A percentile compares a stretch with the other conserved stretches of the same genome.
These are phyloP conservation scores for Penicillium egyptiacum DNA, from an alignment of 495 filamentous ascomycete species.

Conservation along the genomic window DNA sequence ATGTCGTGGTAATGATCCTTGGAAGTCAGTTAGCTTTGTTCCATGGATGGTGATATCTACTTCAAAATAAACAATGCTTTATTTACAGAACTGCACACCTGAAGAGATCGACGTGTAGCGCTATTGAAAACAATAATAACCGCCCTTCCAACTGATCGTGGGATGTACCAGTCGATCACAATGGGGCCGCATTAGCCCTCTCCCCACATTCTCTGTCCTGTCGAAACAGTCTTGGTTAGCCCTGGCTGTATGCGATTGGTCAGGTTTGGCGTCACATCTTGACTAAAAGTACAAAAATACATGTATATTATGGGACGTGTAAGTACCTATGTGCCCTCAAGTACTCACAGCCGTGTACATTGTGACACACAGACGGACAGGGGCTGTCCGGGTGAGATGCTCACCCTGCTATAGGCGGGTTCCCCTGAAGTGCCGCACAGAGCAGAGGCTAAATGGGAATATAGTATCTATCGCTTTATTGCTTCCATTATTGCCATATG, in stretches of 20 bases:
- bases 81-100: background rate
- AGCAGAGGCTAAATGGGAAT: background rate
- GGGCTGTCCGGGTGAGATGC: background rate
- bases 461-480: background rate
- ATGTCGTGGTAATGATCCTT: background rate
- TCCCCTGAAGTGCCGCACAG: background rate
- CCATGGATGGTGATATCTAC: background rate
- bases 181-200: background rate
- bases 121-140: background rate
- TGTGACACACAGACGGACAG: constrained; percentile 1
- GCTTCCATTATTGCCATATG: background rate
- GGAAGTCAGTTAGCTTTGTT: background rate
- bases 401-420: background rate
- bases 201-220: background rate
- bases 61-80: background rate
- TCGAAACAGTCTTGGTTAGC: constrained; percentile 4
- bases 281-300: constrained; percentile 1
- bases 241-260: constrained; percentile 1
- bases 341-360: constrained; percentile 6
- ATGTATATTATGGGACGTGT: background rate
- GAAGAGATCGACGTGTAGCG: background rate
- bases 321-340: constrained; percentile 1
- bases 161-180: constrained; percentile 6
- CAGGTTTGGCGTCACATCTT: constrained; percentile 3
- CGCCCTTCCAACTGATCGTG: background rate